Evolutionary conservation across 1,284 basidiomycete species (phyloP).

Genomic region (Microbotryum scabiosae): DNA sequence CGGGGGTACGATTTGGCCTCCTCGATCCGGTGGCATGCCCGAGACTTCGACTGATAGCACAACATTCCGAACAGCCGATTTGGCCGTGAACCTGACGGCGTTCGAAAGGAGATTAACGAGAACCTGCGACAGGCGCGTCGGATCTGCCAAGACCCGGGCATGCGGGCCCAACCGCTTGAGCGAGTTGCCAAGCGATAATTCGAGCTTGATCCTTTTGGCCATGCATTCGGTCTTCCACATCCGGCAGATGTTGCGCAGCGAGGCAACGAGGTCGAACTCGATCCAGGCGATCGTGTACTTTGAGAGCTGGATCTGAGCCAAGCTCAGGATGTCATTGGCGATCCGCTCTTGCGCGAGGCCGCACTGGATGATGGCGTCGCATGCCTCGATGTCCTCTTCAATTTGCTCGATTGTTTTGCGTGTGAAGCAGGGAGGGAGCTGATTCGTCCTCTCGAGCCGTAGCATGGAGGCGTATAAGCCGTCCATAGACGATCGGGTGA

Average conservation of each 20-base stretch:
- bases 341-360: constrained; percentile 22
- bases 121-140: constrained; percentile 6
- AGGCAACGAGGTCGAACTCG: constrained; percentile 14
- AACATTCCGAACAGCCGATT: constrained; percentile 10
- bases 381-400: constrained; percentile 25
- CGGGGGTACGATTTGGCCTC: constrained; percentile 13
- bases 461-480: neutral
- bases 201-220: constrained; percentile 17
- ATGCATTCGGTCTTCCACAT: constrained; percentile 25
- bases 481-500: constrained; percentile 18
- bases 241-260: constrained; percentile 16
- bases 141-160: constrained; percentile 21
- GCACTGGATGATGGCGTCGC: constrained; percentile 24
- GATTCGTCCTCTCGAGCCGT: neutral
- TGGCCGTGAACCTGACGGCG: constrained; percentile 27
- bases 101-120: constrained; percentile 21
- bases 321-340: constrained; percentile 27
- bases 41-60: constrained; percentile 23
- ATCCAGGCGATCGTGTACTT: constrained; percentile 21
- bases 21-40: constrained; percentile 11
- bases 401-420: constrained; percentile 7
- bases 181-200: constrained; percentile 20
- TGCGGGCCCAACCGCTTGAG: constrained; percentile 21
- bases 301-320: constrained; percentile 26
- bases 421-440: constrained; percentile 8